Evolutionary conservation across 768 basidiomycete species (phyloP).

Genomic region (Tephrocybe sp.): DNA sequence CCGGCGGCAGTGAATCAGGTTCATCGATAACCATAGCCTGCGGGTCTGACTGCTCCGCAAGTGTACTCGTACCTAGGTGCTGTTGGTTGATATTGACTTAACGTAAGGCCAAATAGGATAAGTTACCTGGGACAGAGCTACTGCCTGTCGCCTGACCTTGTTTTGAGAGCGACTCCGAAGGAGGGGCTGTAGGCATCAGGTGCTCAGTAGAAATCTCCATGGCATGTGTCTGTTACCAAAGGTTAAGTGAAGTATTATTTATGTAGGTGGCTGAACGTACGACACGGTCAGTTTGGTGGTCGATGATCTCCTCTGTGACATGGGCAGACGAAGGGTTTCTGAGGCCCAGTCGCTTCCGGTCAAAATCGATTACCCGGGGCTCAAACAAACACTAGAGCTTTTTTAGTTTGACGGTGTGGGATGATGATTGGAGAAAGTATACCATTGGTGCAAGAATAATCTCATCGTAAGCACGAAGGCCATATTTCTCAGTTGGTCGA

Average conservation of each 20-base stretch:
- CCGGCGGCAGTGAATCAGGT: conserved; percentile 29
- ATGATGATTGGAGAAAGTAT: conserved; percentile 6
- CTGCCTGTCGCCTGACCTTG: conserved; percentile 7
- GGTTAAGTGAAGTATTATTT: conserved; percentile 7
- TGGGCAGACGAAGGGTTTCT: conserved; percentile 51
- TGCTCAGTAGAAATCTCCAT: conserved; percentile 93
- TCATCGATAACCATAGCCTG: conserved; percentile 32
- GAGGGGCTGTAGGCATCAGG: conserved; percentile 44
- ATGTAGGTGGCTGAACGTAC: conserved; percentile 32
- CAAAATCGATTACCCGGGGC: conserved; percentile 89
- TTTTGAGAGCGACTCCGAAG: conserved; percentile 26
- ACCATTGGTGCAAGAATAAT: conserved; percentile 95
- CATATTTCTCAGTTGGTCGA: conserved; percentile 82
- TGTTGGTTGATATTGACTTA: neutral
- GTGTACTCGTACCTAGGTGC: conserved; percentile 17
- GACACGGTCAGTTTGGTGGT: conserved; percentile 51
- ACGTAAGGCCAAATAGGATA: neutral
- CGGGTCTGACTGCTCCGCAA: conserved; percentile 30
- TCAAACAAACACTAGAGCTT: conserved; percentile 83
- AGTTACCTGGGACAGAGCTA: conserved; percentile 16
- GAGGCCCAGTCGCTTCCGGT: conserved; percentile 61
- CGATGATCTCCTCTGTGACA: conserved; percentile 76
- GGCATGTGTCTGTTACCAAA: conserved; percentile 68
- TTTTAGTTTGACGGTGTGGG: neutral
- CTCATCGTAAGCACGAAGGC: conserved; percentile 91